Percentiles rank a stretch among this genome's conserved stretches.
phyloP scores from a whole-genome alignment of 805 yeast genomes.

The Kluyveromyces dobzhanskii region DNA sequence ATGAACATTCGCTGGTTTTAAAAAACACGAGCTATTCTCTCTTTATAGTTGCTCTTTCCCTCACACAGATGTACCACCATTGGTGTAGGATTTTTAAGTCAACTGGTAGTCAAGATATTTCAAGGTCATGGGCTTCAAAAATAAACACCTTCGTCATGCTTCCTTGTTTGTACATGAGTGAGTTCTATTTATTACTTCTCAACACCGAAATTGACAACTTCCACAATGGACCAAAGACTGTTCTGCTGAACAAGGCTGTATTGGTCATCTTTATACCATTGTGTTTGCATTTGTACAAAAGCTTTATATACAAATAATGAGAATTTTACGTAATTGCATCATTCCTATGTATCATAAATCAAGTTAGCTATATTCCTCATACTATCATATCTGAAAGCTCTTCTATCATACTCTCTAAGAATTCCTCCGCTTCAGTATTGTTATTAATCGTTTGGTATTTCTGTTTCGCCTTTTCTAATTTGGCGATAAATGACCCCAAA shows the following conservation, averaged over 20 bases:
- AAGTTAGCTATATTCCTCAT: neutral
- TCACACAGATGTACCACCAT: constrained; percentile 23
- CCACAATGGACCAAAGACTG: constrained; percentile 19
- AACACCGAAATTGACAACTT: constrained; percentile 20
- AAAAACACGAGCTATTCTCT: constrained; percentile 25
- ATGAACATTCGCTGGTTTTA: constrained; percentile 25
- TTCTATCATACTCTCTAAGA: constrained; percentile 20
- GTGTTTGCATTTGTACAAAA: constrained; percentile 17
- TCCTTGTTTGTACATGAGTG: constrained; percentile 25
- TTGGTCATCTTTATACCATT: constrained; percentile 22
- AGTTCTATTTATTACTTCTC: constrained; percentile 23
- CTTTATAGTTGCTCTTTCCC: constrained; percentile 20
- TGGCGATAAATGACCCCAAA: neutral
- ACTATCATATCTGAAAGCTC: constrained; percentile 12
- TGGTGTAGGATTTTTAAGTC: constrained; percentile 23
- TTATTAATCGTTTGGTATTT: constrained; percentile 10
- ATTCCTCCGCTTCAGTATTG: constrained; percentile 12
- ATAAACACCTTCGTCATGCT: constrained; percentile 14
- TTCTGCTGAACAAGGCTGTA: constrained; percentile 18
- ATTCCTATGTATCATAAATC: neutral
- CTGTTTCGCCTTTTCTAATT: constrained; percentile 14
- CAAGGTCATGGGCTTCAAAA: constrained; percentile 10
- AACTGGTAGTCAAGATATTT: too few relatives aligned
- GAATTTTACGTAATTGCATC: too few relatives aligned
- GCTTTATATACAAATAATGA: constrained; percentile 8